Percentiles rank a stretch among this genome's conserved stretches.
These are phyloP conservation scores for Mimosa pudica DNA, from an alignment of 306 rosid species.

Conservation along the genomic window DNA sequence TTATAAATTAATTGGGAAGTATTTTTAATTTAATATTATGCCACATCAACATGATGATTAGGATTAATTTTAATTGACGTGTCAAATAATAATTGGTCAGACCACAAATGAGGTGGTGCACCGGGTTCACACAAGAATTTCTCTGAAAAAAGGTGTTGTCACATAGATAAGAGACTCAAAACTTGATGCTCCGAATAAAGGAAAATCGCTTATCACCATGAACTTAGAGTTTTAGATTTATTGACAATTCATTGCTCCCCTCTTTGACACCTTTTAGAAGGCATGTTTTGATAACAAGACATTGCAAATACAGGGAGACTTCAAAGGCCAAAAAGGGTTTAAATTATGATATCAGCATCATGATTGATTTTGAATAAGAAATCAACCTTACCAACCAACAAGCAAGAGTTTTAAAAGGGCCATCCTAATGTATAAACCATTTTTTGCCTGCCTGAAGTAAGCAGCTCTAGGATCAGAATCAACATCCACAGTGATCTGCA, in stretches of 20 bases:
- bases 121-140: no score
- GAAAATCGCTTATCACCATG: background rate
- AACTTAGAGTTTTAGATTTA: background rate
- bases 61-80: no score
- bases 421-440: conserved; percentile 84
- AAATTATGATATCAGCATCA: conserved; percentile 23
- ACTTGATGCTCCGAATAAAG: background rate
- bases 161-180: no score
- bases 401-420: conserved; percentile 82
- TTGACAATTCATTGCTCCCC: background rate
- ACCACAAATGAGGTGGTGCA: no score
- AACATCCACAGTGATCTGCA: conserved; percentile 77
- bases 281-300: background rate
- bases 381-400: conserved; percentile 66
- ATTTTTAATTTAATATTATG: no score
- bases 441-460: conserved; percentile 86
- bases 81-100: no score
- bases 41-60: no score
- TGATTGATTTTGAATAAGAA: conserved; percentile 34
- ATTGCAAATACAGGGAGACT: background rate
- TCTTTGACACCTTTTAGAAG: background rate
- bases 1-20: no score
- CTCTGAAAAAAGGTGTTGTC: no score
- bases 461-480: conserved; percentile 80
- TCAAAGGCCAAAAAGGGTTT: conserved; percentile 20